Base-by-base conservation (phyloP, 2,329 filamentous ascomycete genomes). In the Cladosporium colombiae region DNA sequence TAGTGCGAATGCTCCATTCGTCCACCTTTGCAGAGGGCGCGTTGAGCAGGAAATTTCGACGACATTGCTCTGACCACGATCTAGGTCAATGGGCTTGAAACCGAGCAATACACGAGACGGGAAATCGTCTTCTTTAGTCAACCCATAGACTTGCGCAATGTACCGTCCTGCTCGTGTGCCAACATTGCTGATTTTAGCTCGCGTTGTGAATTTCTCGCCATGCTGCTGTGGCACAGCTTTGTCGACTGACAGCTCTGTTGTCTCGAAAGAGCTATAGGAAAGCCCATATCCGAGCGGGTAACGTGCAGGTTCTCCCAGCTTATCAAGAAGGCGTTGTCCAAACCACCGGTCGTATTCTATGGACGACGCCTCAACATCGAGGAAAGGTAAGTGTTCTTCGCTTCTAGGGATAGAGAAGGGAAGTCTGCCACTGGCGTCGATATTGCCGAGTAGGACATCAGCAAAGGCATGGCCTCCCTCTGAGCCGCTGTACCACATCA, bases 311-410 rank as follows among this genome's bases (percentile, higher is more conserved):
- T 68, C 67, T 14, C 65, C 64, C 14, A 71, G 62, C 53, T 68
- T 70, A 60, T 74, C 72, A 8, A 74, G 65, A 14, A 72, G 57
- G 29, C 69, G 64, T 40, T 74, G 72, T 14, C 73, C 72, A 61
- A 67, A 71, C 70, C 72, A 74, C 3, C 69, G 68, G 56, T 73
- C 68, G 21, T 73, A 74, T 16, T 50, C 35, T 25, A 73, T 71
- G 21, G 65, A 63, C 4, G 53, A 64, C 14, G 70, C 69, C n/a
- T 72, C 61, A 14, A 65, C 67, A 33, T 73, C 70, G 23, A 70
- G 73, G 35, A 60, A 66, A 7, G 72, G 71, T 4, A 74, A 66
- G 49, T 74, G 69, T 0, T 59, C 29, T 46, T 75, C 73, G 11
- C 66, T 66, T 7, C 66, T 67, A 3, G 69, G 68, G 0, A 68